Evolutionary conservation across 257 asterid genomes (phyloP).

Genomic region (Handroanthus guayacan): DNA sequence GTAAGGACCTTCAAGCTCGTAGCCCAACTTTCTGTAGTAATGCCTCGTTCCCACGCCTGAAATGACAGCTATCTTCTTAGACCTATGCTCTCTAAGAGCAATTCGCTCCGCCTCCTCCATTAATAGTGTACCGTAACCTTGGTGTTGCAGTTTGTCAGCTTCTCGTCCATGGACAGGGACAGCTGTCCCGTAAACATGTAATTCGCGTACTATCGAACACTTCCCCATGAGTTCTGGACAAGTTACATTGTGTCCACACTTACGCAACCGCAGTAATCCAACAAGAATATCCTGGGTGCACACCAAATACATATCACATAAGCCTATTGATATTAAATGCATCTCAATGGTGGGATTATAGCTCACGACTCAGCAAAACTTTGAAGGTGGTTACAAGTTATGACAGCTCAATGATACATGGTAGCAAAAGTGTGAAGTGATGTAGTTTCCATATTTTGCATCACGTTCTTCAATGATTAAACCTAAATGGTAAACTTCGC

Average conservation of each 20-base stretch:
- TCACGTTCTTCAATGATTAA: neutral
- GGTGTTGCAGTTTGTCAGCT: slow-evolving; percentile 92
- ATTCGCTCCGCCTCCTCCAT: slow-evolving; percentile 97
- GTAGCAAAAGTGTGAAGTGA: neutral
- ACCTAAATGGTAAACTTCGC: no score
- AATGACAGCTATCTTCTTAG: slow-evolving; percentile 87
- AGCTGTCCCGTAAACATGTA: slow-evolving; percentile 97
- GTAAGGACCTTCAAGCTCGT: slow-evolving; percentile 98
- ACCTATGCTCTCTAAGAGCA: slow-evolving; percentile 82
- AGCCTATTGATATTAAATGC: neutral
- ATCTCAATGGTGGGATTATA: no score
- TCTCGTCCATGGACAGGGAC: slow-evolving; percentile 99
- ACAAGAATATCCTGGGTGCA: slow-evolving; percentile 88
- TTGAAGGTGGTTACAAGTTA: no score
- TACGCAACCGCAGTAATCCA: slow-evolving; percentile 84
- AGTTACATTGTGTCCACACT: slow-evolving; percentile 79
- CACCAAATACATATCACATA: neutral
- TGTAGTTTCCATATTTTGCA: neutral
- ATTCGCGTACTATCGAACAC: slow-evolving; percentile 94
- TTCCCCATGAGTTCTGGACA: slow-evolving; percentile 91
- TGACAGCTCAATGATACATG: neutral
- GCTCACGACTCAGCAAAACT: no score
- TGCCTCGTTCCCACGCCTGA: slow-evolving; percentile 98
- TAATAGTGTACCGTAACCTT: slow-evolving; percentile 90
- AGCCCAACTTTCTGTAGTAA: slow-evolving; percentile 94